Evolutionary conservation across 208 protist genomes (phyloP), one percentile per base, ranked within the genome.

Genomic region (Trypanosoma lewisi): DNA sequence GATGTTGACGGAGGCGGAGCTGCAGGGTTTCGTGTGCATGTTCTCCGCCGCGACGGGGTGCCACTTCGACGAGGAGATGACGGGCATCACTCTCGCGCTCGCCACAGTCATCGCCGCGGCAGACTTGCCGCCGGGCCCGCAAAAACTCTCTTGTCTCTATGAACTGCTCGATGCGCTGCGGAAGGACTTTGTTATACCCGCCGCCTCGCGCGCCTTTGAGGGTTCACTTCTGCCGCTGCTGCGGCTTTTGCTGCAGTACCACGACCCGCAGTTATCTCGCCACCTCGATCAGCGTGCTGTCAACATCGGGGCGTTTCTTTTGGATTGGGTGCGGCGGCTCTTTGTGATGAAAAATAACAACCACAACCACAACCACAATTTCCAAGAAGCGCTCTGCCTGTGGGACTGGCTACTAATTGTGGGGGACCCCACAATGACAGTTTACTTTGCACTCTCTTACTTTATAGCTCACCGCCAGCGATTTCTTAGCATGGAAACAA

Each of bases 241-340:
- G 34, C 79, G 84, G n/a, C 70, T 96, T n/a, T 55, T 96, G 45
- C 80, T 97, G 48, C 93, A 97, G 71, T 97, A 96, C 71, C 90
- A 90, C 50, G 90, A 95, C 71, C 90, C 93, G 1, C 65, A 61
- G 2, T 79, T 96, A 6, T 82, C 82, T 19, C 67, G 83, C 3
- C 85, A 94, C 76, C 70, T 97, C 36, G 93, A 96, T 60, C 83
- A 83, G 31, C 71, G 82, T 27, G 63, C 83, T 50, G 70, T 90
- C 1, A 76, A 92, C 63, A 61, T 83, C 21, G 85, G 83, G 27
- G 27, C 3, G 8, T 76, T 74, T 61, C n/a, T 92, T 11, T 54
- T 89, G 11, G 36, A 65, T 61, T 94, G 83, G 85, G 62, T 82
- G 65, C 68, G 76, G 17, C 62, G 70, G 33, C 66, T 91, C 28